A percentile compares a stretch with the other conserved stretches of the same genome.
phyloP scores from a whole-genome alignment of 1,284 basidiomycete genomes.

The Blastosporella zonata region DNA sequence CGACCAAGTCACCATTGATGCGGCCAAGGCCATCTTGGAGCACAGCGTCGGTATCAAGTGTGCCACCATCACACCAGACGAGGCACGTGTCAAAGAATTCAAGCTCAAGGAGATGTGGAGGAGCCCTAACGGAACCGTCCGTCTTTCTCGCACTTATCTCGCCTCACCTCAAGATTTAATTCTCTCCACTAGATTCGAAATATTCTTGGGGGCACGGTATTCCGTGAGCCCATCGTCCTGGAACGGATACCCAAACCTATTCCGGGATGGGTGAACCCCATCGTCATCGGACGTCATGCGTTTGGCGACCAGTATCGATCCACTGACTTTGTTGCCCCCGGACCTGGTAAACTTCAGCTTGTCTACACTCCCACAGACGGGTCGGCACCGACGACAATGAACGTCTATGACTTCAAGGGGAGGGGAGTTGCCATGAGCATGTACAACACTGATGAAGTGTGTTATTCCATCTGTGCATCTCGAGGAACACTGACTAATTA shows the following conservation, averaged over 20 bases:
- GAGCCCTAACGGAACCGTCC: slow-evolving; percentile 90
- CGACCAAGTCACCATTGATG: slow-evolving; percentile 91
- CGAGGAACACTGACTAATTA: neutral
- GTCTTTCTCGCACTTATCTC: slow-evolving; percentile 23
- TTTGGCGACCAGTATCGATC: slow-evolving; percentile 97
- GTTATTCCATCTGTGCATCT: slow-evolving; percentile 13
- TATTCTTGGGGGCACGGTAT: slow-evolving; percentile 96
- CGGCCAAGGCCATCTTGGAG: slow-evolving; percentile 88
- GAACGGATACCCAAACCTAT: slow-evolving; percentile 89
- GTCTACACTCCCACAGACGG: slow-evolving; percentile 82
- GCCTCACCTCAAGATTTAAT: neutral
- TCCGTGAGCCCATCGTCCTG: slow-evolving; percentile 97
- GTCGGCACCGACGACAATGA: slow-evolving; percentile 57
- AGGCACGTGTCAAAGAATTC: slow-evolving; percentile 93
- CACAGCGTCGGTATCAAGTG: slow-evolving; percentile 95
- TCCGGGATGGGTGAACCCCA: slow-evolving; percentile 96
- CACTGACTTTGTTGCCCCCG: slow-evolving; percentile 86
- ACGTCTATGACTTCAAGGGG: slow-evolving; percentile 91
- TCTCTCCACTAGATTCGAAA: slow-evolving; percentile 75
- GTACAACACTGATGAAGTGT: slow-evolving; percentile 93
- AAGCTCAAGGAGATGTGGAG: slow-evolving; percentile 98
- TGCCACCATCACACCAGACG: slow-evolving; percentile 98
- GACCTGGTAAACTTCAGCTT: slow-evolving; percentile 87
- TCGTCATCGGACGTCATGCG: slow-evolving; percentile 95
- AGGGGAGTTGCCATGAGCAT: slow-evolving; percentile 88